Percentiles rank a stretch among this genome's conserved stretches.
Evolutionary conservation across 768 basidiomycete genomes (phyloP).

Genomic region (Lactarius psammicola): DNA sequence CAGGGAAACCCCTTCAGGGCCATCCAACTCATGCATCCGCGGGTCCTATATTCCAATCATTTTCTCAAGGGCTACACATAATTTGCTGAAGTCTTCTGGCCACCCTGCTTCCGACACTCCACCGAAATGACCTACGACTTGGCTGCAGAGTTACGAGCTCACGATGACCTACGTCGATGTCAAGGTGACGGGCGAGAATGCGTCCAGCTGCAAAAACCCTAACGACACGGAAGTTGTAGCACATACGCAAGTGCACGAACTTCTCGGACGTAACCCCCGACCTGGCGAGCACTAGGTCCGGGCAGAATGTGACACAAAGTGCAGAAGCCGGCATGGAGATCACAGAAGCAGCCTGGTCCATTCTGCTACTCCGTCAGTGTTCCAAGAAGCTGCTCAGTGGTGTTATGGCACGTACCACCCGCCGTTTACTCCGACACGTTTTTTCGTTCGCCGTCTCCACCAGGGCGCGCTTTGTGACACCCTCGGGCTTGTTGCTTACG

Average conservation of each 20-base stretch:
- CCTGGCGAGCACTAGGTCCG: constrained; percentile 76
- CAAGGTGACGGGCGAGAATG: constrained; percentile 62
- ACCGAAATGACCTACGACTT: constrained; percentile 59
- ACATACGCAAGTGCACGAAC: constrained; percentile 65
- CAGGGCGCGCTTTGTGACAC: constrained; percentile 63
- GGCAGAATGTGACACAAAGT: constrained; percentile 81
- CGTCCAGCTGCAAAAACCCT: constrained; percentile 76
- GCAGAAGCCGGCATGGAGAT: constrained; percentile 70
- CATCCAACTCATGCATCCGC: constrained; percentile 37
- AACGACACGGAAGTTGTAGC: constrained; percentile 91
- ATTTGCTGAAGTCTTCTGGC: constrained; percentile 45
- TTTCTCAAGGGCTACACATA: constrained; percentile 47
- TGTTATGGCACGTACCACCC: constrained; percentile 55
- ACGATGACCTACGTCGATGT: constrained; percentile 39
- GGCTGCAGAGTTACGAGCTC: constrained; percentile 64
- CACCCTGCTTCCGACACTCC: constrained; percentile 44
- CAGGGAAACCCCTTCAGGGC: constrained; percentile 61
- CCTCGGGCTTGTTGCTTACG: constrained; percentile 61
- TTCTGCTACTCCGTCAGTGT: constrained; percentile 42
- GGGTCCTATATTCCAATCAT: constrained; percentile 56
- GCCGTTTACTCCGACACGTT: constrained; percentile 78
- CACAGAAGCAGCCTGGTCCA: constrained; percentile 91
- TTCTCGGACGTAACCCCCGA: constrained; percentile 83
- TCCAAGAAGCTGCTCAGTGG: neutral
- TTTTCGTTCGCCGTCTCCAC: constrained; percentile 79